Conservation (phyloP, 306 rosid species). For the Betula pendula region DNA sequence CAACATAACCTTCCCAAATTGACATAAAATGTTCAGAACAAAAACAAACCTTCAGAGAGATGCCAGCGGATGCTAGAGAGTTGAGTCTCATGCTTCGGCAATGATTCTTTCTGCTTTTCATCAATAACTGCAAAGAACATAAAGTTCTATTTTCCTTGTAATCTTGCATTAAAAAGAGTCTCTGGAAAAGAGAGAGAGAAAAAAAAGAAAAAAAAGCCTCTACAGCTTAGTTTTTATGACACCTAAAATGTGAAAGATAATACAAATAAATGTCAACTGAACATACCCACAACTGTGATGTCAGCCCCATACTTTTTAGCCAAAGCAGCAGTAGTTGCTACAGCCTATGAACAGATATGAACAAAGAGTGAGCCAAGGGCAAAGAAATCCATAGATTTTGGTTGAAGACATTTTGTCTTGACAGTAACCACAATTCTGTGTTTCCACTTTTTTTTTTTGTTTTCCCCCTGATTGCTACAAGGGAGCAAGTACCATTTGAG, state of each 20-base stretch:
- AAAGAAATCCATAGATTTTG: slow-evolving; percentile 13
- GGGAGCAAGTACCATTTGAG: no score
- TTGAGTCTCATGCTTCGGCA: slow-evolving; percentile 84
- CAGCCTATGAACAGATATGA: slow-evolving; percentile 48
- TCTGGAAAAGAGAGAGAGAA: slow-evolving; percentile 1
- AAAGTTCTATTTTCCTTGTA: slow-evolving; percentile 22
- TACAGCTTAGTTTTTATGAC: slow-evolving; percentile 17
- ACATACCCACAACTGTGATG: slow-evolving; percentile 86
- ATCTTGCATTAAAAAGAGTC: slow-evolving; percentile 24
- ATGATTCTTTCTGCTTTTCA: slow-evolving; percentile 72
- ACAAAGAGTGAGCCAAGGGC: slow-evolving; percentile 19
- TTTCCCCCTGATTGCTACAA: no score
- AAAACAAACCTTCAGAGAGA: slow-evolving; percentile 74
- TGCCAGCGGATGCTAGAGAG: slow-evolving; percentile 90
- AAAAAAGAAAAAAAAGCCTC: not conserved
- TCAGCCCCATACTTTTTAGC: slow-evolving; percentile 92
- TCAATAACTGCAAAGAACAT: slow-evolving; percentile 70
- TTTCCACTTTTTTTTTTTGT: not conserved
- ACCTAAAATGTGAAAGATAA: slow-evolving; percentile 14
- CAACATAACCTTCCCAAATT: not conserved
- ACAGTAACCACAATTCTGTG: not conserved
- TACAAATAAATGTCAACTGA: slow-evolving; percentile 1
- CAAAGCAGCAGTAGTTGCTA: slow-evolving; percentile 72
- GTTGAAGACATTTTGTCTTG: not conserved
- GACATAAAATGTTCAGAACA: not conserved